A percentile compares a stretch with the other conserved stretches of the same genome.
Evolutionary conservation across 768 basidiomycete genomes (phyloP).

Genomic region (Cyclocybe aegerita): DNA sequence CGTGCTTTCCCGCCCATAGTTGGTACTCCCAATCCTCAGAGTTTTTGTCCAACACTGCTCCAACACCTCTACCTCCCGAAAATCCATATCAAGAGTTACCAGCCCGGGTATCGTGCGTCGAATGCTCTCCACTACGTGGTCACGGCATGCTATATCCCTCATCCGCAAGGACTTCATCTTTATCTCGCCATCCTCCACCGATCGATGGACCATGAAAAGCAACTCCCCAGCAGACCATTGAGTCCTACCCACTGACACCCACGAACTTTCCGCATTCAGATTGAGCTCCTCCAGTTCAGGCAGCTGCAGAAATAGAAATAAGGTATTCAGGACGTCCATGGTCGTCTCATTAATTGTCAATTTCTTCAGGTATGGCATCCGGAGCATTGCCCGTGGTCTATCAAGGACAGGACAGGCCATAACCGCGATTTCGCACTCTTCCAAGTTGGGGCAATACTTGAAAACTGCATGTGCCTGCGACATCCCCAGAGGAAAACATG

Average conservation of each 20-base stretch:
- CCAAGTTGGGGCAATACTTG: conserved; percentile 7
- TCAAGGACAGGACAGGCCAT: neutral
- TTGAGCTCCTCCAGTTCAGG: conserved; percentile 3
- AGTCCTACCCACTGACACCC: neutral
- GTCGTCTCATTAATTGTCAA: conserved; percentile 7
- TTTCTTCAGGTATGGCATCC: neutral
- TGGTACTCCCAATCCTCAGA: neutral
- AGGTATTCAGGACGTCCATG: conserved; percentile 1
- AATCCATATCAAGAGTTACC: neutral
- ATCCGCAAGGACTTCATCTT: neutral
- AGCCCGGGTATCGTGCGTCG: neutral
- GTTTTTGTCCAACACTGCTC: neutral
- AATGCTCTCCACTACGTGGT: neutral
- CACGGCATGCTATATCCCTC: neutral
- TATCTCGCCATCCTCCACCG: neutral
- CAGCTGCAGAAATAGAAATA: conserved; percentile 1
- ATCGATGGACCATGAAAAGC: neutral
- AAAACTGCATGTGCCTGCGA: conserved; percentile 4
- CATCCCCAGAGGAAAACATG: conserved; percentile 1
- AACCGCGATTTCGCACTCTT: conserved; percentile 4
- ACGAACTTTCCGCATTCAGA: conserved; percentile 3
- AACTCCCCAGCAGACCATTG: neutral
- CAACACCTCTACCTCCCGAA: neutral
- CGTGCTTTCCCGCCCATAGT: too few species aligned
- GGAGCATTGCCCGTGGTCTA: neutral